Conservation (phyloP, 257 asterid genomes). For the Lithospermum erythrorhizon region DNA sequence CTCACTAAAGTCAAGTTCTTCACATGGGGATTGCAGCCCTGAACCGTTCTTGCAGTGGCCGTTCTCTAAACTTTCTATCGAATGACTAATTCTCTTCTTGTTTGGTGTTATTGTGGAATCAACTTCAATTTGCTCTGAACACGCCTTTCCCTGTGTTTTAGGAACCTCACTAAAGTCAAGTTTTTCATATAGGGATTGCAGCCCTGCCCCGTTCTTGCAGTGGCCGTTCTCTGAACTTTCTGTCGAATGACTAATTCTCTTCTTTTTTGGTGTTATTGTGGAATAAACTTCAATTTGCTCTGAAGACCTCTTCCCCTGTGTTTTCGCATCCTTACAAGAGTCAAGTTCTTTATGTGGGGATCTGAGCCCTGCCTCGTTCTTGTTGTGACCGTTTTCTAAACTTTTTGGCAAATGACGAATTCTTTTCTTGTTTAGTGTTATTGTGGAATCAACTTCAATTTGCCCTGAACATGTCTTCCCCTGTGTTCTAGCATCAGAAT, state of each 20-base stretch:
- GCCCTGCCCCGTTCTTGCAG: too few relatives aligned
- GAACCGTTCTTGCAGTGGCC: background rate
- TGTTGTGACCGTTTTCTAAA: background rate
- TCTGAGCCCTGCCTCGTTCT: too few relatives aligned
- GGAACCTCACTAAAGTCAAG: too few relatives aligned
- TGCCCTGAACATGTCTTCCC: background rate
- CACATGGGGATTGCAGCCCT: too few relatives aligned
- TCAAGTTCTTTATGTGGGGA: too few relatives aligned
- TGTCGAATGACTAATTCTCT: conserved; percentile 4
- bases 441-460: conserved; percentile 5
- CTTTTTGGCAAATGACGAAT: conserved; percentile 1
- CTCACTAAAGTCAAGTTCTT: too few relatives aligned
- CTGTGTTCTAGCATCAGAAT: conserved; percentile 5
- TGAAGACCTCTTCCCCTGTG: background rate
- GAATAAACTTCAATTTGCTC: conserved; percentile 5
- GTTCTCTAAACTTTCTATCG: background rate
- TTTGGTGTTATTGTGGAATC: conserved; percentile 7
- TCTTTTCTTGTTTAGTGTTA: conserved; percentile 4
- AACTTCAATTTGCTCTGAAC: conserved; percentile 1
- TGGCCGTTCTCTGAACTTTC: background rate
- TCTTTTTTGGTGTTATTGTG: conserved; percentile 3
- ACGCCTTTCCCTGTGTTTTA: background rate
- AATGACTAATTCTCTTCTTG: conserved; percentile 2
- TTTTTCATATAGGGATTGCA: too few relatives aligned
- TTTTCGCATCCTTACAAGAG: too few relatives aligned